A percentile compares a stretch with the other conserved stretches of the same genome.
phyloP scores from a whole-genome alignment of 148 eudicot species.

The Heliamphora exappendiculata region DNA sequence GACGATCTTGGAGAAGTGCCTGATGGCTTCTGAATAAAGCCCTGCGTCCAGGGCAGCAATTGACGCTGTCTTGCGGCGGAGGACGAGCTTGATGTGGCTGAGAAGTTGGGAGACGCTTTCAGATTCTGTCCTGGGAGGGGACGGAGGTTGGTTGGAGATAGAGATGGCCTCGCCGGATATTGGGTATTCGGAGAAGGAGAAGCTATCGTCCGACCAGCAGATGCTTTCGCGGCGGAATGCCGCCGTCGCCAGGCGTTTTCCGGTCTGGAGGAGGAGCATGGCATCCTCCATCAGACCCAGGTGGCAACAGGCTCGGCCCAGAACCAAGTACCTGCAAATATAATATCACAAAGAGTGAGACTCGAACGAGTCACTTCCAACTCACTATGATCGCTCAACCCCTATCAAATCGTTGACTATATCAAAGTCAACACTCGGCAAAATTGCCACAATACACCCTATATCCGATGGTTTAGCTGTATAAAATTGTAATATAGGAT shows the following conservation, averaged over 20 bases:
- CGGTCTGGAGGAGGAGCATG: constrained; percentile 83
- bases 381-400: not conserved
- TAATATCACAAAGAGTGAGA: not conserved
- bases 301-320: constrained; percentile 95
- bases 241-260: constrained; percentile 81
- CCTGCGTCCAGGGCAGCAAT: constrained; percentile 85
- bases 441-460: no score
- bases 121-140: constrained; percentile 44
- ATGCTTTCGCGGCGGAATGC: constrained; percentile 91
- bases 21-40: constrained; percentile 67
- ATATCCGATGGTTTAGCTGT: no score
- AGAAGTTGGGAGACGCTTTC: constrained; percentile 63
- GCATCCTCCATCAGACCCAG: constrained; percentile 96
- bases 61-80: constrained; percentile 84
- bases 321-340: constrained; percentile 57
- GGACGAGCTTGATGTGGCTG: constrained; percentile 75
- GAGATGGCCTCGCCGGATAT: constrained; percentile 16
- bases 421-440: not conserved
- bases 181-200: constrained; percentile 43
- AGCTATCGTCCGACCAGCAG: constrained; percentile 76
- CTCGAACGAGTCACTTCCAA: constrained; percentile 10
- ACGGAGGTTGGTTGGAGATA: constrained; percentile 23
- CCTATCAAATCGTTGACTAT: not conserved
- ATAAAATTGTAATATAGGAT: no score
- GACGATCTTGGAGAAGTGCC: constrained; percentile 85